Conservation (phyloP, 352 stramenopile genomes). For the Elongisporangium undulatum region DNA sequence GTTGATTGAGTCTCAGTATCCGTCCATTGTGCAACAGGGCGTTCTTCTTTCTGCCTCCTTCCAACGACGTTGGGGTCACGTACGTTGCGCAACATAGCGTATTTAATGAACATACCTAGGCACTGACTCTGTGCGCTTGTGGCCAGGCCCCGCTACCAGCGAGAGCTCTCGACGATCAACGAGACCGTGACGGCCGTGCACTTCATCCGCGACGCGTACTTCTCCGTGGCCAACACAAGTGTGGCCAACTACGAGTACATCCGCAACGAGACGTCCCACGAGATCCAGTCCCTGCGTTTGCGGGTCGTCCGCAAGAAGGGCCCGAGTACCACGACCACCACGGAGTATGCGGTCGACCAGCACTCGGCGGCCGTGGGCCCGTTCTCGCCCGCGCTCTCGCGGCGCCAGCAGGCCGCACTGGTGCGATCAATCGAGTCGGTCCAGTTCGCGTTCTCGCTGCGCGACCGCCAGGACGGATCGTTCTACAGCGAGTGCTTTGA, state of each 20-base stretch:
- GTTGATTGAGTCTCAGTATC: background rate
- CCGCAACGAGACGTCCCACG: constrained; percentile 8
- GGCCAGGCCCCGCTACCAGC: constrained; percentile 46
- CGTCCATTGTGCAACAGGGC: constrained; percentile 32
- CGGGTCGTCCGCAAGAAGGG: constrained; percentile 27
- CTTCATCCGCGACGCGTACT: constrained; percentile 75
- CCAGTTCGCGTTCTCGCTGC: constrained; percentile 50
- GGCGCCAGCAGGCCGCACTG: constrained; percentile 34
- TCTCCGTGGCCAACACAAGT: constrained; percentile 54
- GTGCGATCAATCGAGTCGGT: constrained; percentile 42
- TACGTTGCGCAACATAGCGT: constrained; percentile 12
- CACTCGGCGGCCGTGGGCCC: constrained; percentile 39
- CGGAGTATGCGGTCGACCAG: constrained; percentile 39
- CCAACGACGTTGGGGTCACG: constrained; percentile 45
- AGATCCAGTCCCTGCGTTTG: constrained; percentile 34
- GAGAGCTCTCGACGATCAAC: constrained; percentile 74
- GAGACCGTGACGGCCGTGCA: constrained; percentile 54
- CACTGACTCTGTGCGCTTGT: background rate
- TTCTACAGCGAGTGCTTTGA: constrained; percentile 86
- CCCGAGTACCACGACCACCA: constrained; percentile 23
- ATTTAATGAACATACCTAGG: background rate
- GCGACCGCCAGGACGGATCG: constrained; percentile 66
- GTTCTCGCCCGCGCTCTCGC: constrained; percentile 37
- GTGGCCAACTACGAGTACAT: constrained; percentile 84
- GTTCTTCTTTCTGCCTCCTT: constrained; percentile 76